Percentiles rank a stretch among this genome's conserved stretches.
Conservation (phyloP, 805 yeast species). For the Cyberlindnera xishuangbannaensis region DNA sequence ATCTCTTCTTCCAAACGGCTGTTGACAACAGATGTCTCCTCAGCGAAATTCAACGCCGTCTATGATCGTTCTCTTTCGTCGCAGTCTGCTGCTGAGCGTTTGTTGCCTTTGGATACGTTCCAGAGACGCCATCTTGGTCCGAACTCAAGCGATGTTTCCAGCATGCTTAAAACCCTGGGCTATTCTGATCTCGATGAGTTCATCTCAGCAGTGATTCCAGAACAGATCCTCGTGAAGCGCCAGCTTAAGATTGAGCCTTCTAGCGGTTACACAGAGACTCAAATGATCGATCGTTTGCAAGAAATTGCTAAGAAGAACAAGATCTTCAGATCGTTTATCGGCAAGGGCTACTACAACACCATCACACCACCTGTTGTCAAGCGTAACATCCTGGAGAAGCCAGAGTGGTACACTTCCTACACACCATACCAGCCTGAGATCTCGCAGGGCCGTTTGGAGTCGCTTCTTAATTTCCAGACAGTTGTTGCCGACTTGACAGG, state of each 20-base stretch:
- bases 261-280: constrained; percentile 74
- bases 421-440: constrained; percentile 99
- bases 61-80: constrained; percentile 35
- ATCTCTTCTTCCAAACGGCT: no score
- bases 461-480: constrained; percentile 90
- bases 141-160: constrained; percentile 49
- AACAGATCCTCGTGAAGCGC: constrained; percentile 64
- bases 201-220: constrained; percentile 69
- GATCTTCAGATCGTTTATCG: constrained; percentile 71
- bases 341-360: constrained; percentile 93
- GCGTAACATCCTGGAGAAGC: constrained; percentile 86
- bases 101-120: constrained; percentile 66
- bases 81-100: constrained; percentile 10
- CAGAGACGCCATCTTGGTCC: constrained; percentile 91
- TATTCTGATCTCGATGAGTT: constrained; percentile 65
- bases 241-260: constrained; percentile 60
- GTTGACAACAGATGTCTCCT: constrained; percentile 56
- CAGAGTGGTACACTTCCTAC: constrained; percentile 98
- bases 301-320: constrained; percentile 72
- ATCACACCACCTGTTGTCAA: constrained; percentile 86
- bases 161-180: constrained; percentile 65
- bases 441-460: constrained; percentile 92
- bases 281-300: constrained; percentile 65
- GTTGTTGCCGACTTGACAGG: constrained; percentile 87
- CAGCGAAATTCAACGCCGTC: constrained; percentile 42